Base-by-base conservation (phyloP, 2,329 filamentous ascomycete genomes). In the Incumbomyces lentus region DNA sequence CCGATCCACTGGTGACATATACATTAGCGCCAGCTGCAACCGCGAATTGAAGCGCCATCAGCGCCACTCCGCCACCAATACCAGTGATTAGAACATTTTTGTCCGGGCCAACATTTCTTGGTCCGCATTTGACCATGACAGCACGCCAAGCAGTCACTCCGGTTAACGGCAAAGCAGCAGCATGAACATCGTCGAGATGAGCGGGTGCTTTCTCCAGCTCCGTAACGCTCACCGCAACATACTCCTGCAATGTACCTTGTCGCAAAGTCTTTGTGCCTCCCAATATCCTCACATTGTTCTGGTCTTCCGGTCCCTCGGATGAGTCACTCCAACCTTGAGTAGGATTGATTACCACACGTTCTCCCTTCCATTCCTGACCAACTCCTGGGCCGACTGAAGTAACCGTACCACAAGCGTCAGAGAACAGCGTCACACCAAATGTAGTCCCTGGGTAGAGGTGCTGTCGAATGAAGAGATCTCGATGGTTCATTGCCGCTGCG, bases 381-480 rank as follows among this genome's bases (percentile, higher is more conserved):
- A n/a, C n/a, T n/a, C n/a, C n/a, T n/a, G n/a, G n/a, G n/a, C n/a
- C n/a, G n/a, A n/a, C n/a, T n/a, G n/a, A n/a, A n/a, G n/a, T n/a
- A n/a, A n/a, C n/a, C n/a, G n/a, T n/a, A n/a, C n/a, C n/a, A 52
- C 58, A 49, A 41, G 70, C 62, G 30, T 75, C 62, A 22, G 73
- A 81, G 74, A 3, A 96, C 86, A 48, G 76, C 69, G 46, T 88
- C 90, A 56, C 76, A 33, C 77, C 74, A 64, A 94, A 94, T 11
- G 84, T 82, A 44, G 87, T 83, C 56, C 78, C 83, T 0, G 90
- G 90, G 70, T 96, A 96, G 34, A 94, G 79, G 60, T 89, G 83
- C 64, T 92, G 88, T 46, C 90, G 85, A 66, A 94, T 84, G 70
- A 95, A 96, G 56, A 94, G 79, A 65, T 96, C 92, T 58, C 89